Conservation (phyloP, 2,329 filamentous ascomycete genomes). For the Penicillium thymicola region DNA sequence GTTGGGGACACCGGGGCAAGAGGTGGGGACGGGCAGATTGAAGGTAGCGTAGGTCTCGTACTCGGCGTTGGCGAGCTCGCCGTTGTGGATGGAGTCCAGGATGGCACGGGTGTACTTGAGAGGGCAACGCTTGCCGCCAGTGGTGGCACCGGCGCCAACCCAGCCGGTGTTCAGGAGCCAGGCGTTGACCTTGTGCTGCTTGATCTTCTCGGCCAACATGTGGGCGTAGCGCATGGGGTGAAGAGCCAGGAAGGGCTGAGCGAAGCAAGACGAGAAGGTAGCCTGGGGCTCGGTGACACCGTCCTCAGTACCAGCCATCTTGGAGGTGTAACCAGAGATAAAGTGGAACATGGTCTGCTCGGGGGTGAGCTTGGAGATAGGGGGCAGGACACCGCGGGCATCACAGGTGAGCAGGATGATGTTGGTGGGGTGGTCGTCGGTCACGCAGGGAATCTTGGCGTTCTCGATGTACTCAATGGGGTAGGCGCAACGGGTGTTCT, state of each 20-base stretch:
- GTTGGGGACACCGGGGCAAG: slow-evolving; percentile 80
- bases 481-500: slow-evolving; percentile 98
- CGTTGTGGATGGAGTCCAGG: slow-evolving; percentile 95
- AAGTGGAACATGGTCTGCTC: slow-evolving; percentile 99
- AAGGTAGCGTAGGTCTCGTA: slow-evolving; percentile 96
- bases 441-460: slow-evolving; percentile 96
- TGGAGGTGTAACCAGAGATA: slow-evolving; percentile 99
- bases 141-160: slow-evolving; percentile 87
- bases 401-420: slow-evolving; percentile 98
- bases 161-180: slow-evolving; percentile 99
- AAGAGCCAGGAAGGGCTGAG: slow-evolving; percentile 96
- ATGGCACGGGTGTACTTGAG: slow-evolving; percentile 99
- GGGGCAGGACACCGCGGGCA: slow-evolving; percentile 91
- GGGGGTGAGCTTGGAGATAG: slow-evolving; percentile 92
- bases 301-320: slow-evolving; percentile 99
- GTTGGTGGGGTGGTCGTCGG: slow-evolving; percentile 84
- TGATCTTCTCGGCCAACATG: slow-evolving; percentile 98
- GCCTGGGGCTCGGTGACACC: slow-evolving; percentile 96
- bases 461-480: slow-evolving; percentile 99
- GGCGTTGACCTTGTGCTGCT: slow-evolving; percentile 89
- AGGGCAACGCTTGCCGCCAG: slow-evolving; percentile 93
- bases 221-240: slow-evolving; percentile 99
- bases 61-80: slow-evolving; percentile 86
- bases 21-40: slow-evolving; percentile 93
- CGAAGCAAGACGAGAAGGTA: slow-evolving; percentile 99